phyloP scores from a whole-genome alignment of 257 asterid species.

The Fraxinus quadrangulata region DNA sequence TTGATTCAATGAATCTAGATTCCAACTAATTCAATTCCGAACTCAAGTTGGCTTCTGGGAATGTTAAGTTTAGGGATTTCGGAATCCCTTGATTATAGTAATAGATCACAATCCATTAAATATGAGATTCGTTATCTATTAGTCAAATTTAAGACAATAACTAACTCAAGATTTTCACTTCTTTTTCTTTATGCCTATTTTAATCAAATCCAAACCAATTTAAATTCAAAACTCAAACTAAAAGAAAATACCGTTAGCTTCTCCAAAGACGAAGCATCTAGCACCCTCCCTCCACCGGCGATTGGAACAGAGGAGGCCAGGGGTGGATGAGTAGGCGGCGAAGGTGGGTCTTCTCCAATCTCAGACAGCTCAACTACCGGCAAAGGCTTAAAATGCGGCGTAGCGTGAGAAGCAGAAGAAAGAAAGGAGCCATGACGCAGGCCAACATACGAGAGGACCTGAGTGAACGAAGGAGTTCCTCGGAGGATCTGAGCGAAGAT shows the following conservation, averaged over 20 bases:
- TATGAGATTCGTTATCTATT: neutral
- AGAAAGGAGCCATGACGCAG: slow-evolving; percentile 52
- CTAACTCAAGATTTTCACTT: neutral
- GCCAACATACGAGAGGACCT: slow-evolving; percentile 68
- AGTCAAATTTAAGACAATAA: neutral
- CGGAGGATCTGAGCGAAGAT: slow-evolving; percentile 93
- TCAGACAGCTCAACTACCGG: slow-evolving; percentile 74
- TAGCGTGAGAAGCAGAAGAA: slow-evolving; percentile 42
- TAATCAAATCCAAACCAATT: neutral
- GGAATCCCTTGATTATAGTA: neutral
- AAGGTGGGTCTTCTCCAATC: slow-evolving; percentile 33
- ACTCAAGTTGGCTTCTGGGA: neutral
- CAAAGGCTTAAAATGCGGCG: slow-evolving; percentile 63
- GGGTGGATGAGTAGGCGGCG: slow-evolving; percentile 2
- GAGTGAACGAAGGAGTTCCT: slow-evolving; percentile 56
- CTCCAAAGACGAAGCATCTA: neutral
- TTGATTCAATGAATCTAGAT: neutral
- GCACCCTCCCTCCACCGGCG: neutral
- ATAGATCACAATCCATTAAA: neutral
- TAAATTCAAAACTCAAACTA: neutral
- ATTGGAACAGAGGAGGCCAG: slow-evolving; percentile 24
- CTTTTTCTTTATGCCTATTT: neutral
- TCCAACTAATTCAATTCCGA: neutral
- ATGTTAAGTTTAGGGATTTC: neutral
- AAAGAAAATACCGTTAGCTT: slow-evolving; percentile 1